Conservation (phyloP, 83 land plant species). For the Thuja plicata region DNA sequence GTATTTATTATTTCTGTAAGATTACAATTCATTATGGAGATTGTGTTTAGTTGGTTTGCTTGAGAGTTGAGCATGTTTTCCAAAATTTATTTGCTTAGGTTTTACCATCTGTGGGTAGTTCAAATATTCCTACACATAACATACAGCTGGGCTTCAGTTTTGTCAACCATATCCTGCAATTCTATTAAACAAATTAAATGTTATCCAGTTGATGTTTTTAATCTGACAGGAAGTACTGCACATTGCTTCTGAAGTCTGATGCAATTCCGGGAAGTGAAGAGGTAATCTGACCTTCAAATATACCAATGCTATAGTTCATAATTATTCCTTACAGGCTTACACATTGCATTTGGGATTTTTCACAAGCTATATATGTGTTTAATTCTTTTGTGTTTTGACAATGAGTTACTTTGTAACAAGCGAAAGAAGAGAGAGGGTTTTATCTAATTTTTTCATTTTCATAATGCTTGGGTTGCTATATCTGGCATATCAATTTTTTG, state of each 20-base stretch:
- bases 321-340: background rate
- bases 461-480: background rate
- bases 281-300: constrained; percentile 25
- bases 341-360: background rate
- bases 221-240: constrained; percentile 70
- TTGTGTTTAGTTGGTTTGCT: background rate
- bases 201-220: background rate
- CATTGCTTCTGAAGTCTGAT: constrained; percentile 46
- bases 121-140: too few relatives aligned
- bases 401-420: background rate
- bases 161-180: background rate
- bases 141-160: background rate
- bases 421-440: background rate
- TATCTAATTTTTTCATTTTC: background rate
- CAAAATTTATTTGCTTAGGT: background rate
- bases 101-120: background rate
- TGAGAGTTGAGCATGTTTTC: background rate
- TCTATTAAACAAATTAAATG: background rate
- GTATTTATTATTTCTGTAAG: background rate
- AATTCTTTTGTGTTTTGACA: background rate
- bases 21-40: background rate
- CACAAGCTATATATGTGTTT: background rate
- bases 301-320: background rate
- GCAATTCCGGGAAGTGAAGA: constrained; percentile 22
- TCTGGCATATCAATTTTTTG: background rate